Percentiles rank a stretch among this genome's conserved stretches.
Conservation (phyloP, 2,329 filamentous ascomycete genomes). For the Sporothrix schenckii region DNA sequence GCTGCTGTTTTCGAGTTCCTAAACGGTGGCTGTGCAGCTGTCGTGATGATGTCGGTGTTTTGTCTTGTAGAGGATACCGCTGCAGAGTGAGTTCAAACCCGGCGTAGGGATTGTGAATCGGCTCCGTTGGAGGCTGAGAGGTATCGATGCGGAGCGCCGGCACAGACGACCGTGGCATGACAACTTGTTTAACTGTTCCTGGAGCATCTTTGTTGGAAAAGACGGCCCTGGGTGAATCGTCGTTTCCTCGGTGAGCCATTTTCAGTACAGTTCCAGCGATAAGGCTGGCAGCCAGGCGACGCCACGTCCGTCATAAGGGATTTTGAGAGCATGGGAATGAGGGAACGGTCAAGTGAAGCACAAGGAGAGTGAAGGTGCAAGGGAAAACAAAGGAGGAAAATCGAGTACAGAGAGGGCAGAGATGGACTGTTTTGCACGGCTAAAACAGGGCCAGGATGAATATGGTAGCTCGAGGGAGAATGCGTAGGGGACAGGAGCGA, state of each 20-base stretch:
- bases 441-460: not conserved
- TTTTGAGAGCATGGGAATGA: not conserved
- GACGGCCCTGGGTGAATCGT: not conserved
- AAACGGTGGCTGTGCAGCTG: slow-evolving; percentile 2
- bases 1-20: not conserved
- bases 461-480: not conserved
- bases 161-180: not conserved
- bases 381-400: not conserved
- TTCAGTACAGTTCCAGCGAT: slow-evolving; percentile 25
- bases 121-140: not conserved
- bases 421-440: not conserved
- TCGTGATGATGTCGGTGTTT: too few relatives aligned
- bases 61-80: not conserved
- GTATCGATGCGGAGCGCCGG: slow-evolving; percentile 14
- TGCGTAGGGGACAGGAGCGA: not conserved
- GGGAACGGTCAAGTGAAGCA: not conserved
- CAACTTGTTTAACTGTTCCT: not conserved
- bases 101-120: not conserved
- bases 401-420: not conserved
- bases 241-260: slow-evolving; percentile 26
- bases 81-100: not conserved
- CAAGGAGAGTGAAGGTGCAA: not conserved
- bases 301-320: slow-evolving; percentile 29
- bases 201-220: not conserved
- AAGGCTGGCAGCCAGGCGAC: slow-evolving; percentile 27